phyloP scores from a whole-genome alignment of 306 rosid genomes.

The Cicer pinnatifidum region DNA sequence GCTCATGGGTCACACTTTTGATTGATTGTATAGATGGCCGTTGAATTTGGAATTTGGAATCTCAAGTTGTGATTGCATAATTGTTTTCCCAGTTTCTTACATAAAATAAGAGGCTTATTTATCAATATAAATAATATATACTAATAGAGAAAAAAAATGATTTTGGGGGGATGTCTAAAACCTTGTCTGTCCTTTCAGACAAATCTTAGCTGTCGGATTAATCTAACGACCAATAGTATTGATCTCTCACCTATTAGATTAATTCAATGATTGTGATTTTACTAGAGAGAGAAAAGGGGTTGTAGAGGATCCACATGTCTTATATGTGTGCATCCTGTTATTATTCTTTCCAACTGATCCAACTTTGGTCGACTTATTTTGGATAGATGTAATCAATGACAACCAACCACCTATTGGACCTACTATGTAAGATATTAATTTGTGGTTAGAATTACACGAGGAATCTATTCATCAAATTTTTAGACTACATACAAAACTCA shows the following conservation, averaged over 20 bases:
- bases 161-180: too few species aligned
- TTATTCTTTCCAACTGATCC: slow-evolving; percentile 7
- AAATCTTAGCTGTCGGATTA: not conserved
- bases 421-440: slow-evolving; percentile 17
- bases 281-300: not conserved
- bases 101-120: too few species aligned
- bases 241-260: not conserved
- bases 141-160: too few species aligned
- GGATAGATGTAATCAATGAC: slow-evolving; percentile 19
- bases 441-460: slow-evolving; percentile 42
- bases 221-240: not conserved
- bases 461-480: slow-evolving; percentile 18
- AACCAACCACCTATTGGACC: slow-evolving; percentile 36
- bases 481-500: not conserved
- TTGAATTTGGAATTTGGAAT: not conserved
- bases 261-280: not conserved
- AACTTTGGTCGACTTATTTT: not conserved
- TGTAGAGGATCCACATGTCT: not conserved
- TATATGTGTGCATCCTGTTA: not conserved
- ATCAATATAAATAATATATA: too few species aligned
- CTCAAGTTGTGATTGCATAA: not conserved
- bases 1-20: slow-evolving; percentile 25
- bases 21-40: slow-evolving; percentile 29
- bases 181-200: not conserved
- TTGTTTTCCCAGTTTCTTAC: not conserved